A percentile compares a stretch with the other conserved stretches of the same genome.
These are phyloP conservation scores for Pseudogymnoascus sp. DNA, from an alignment of 2,329 filamentous ascomycete species.

Conservation along the genomic window DNA sequence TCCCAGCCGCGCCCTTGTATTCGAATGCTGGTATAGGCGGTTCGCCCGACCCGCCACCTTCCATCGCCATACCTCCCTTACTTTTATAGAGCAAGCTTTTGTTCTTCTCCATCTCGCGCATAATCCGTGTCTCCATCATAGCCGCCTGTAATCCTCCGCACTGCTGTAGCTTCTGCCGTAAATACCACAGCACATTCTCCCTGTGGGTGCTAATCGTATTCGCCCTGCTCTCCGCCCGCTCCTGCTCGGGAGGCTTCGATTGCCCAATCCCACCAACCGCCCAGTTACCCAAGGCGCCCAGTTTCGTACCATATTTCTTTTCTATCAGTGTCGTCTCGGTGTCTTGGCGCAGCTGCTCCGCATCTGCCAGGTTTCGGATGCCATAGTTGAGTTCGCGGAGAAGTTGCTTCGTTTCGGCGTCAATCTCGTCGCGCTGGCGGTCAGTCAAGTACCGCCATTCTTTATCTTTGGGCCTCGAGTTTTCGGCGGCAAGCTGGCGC, in stretches of 20 bases:
- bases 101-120: constrained; percentile 79
- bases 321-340: constrained; percentile 62
- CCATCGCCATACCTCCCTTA: constrained; percentile 27
- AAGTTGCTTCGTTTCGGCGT: constrained; percentile 76
- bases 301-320: constrained; percentile 55
- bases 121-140: constrained; percentile 88
- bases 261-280: constrained; percentile 53
- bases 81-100: constrained; percentile 75
- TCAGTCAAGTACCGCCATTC: constrained; percentile 51
- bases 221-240: constrained; percentile 60
- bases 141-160: constrained; percentile 70
- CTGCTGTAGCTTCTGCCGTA: constrained; percentile 66
- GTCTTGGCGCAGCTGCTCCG: constrained; percentile 72
- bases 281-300: constrained; percentile 59
- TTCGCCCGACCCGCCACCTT: constrained; percentile 18
- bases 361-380: constrained; percentile 70
- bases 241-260: constrained; percentile 57
- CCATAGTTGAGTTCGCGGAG: constrained; percentile 77
- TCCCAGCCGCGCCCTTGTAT: constrained; percentile 10
- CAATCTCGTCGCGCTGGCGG: constrained; percentile 74
- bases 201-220: constrained; percentile 61
- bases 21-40: constrained; percentile 14
- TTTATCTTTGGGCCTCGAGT: constrained; percentile 18
- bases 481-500: constrained; percentile 12
- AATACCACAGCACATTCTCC: constrained; percentile 75